A percentile compares a stretch with the other conserved stretches of the same genome.
These are phyloP conservation scores for Leptographium radiaticola DNA, from an alignment of 2,329 filamentous ascomycete species.

Conservation along the genomic window DNA sequence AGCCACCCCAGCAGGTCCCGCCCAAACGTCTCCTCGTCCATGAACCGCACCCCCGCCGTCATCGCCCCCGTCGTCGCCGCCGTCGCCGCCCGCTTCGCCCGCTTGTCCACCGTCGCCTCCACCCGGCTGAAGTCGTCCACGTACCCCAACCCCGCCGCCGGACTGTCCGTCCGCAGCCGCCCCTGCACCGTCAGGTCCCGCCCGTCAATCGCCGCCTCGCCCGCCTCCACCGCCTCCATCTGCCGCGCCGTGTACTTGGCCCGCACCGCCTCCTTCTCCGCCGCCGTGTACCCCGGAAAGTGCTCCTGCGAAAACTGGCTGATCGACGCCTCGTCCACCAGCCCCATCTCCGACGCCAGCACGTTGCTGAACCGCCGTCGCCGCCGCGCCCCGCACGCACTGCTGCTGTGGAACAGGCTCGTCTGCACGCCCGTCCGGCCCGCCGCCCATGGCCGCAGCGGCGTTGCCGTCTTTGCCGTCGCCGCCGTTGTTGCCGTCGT, in stretches of 20 bases:
- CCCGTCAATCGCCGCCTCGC: conserved; percentile 62
- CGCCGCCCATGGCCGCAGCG: no score
- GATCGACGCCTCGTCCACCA: conserved; percentile 30
- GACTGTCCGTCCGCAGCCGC: conserved; percentile 56
- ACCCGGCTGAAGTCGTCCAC: conserved; percentile 71
- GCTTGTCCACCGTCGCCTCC: conserved; percentile 66
- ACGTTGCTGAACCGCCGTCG: conserved; percentile 39
- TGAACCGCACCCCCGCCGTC: conserved; percentile 41
- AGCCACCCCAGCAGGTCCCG: conserved; percentile 41
- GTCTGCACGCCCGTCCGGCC: conserved; percentile 10
- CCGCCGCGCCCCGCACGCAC: conserved; percentile 30
- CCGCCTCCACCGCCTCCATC: conserved; percentile 67
- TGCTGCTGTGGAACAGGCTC: conserved; percentile 36
- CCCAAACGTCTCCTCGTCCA: conserved; percentile 46
- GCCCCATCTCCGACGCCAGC: conserved; percentile 36
- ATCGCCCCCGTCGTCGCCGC: not conserved
- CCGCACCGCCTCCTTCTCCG: conserved; percentile 49
- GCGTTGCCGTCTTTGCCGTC: not conserved
- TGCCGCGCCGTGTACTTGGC: conserved; percentile 69
- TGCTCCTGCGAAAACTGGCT: conserved; percentile 30
- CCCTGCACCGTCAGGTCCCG: conserved; percentile 65
- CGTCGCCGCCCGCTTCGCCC: conserved; percentile 29
- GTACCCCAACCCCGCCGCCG: conserved; percentile 49
- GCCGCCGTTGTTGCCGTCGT: not conserved
- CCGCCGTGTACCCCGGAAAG: conserved; percentile 52